Base-by-base conservation (phyloP, 805 yeast genomes). In the Spathaspora girioi region DNA sequence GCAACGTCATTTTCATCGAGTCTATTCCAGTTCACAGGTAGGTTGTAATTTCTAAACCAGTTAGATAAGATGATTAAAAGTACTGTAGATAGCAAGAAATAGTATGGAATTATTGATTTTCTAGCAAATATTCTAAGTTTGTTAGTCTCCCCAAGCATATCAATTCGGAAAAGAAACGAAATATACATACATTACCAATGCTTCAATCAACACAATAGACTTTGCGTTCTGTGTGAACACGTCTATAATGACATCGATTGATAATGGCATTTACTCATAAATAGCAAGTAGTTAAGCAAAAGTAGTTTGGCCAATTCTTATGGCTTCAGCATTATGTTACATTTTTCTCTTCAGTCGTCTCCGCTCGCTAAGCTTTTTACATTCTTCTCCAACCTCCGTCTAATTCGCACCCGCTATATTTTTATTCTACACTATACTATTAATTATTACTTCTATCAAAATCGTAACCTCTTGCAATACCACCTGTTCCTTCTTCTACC, bases 381-480 rank as follows among this genome's bases (percentile, higher is more conserved):
- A 23, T 23, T 23, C 26, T n/a, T n/a, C n/a, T n/a, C n/a, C n/a
- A n/a, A n/a, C n/a, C n/a, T n/a, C n/a, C n/a, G n/a, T n/a, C n/a
- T n/a, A n/a, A n/a, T n/a, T n/a, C 32, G 32, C 32, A 29, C 40
- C 14, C 5, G 3, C 35, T 5, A 31, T 31, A 31, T 35, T 14
- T 35, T 35, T 35, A 14, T n/a, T 35, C 15, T 35, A 42, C 44
- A 18, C 44, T 23, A 23, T 6, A 23, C 26, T 42, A 42, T 23
- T 42, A 42, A 42, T 19, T 23, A 18, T 42, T 42, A 42, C 29
- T 51, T 17, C 50, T 56, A 51, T 70, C 75, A 48, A 57, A 69
- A 44, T 75, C 79, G 60, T 93, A 94, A 2, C 94, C 96, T 57
- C 98, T 77, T 1, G 99, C 99, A 50, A 93, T 81, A 40, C 99